phyloP scores from a whole-genome alignment of 2,329 filamentous ascomycete genomes.

The Pseudocercospora pini-densiflorae region DNA sequence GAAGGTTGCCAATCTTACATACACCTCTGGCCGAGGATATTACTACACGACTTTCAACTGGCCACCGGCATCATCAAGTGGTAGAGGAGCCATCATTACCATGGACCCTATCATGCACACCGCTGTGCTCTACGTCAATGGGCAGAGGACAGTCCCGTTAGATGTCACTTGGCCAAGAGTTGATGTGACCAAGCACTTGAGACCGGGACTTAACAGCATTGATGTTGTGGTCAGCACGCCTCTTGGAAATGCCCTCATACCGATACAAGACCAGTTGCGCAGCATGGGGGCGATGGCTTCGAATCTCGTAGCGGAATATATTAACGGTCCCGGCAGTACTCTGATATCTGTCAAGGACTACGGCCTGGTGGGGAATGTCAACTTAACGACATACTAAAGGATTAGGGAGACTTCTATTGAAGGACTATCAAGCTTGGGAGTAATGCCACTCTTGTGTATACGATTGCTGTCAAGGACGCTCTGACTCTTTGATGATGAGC shows the following conservation, averaged over 20 bases:
- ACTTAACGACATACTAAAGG: not conserved
- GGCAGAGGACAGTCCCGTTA: constrained; percentile 6
- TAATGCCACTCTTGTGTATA: too few species aligned
- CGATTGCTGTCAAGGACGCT: too few species aligned
- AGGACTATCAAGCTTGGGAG: too few species aligned
- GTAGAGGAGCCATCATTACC: constrained; percentile 8
- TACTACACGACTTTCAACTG: constrained; percentile 14
- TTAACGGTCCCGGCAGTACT: not conserved
- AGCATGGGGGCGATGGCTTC: not conserved
- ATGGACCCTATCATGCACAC: constrained; percentile 17
- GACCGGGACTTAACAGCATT: constrained; percentile 7
- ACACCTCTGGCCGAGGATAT: constrained; percentile 16
- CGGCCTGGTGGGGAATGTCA: constrained; percentile 13
- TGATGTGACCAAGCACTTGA: constrained; percentile 11
- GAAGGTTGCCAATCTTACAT: constrained; percentile 1
- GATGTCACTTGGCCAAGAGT: constrained; percentile 16
- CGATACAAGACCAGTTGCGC: constrained; percentile 3
- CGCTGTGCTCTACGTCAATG: constrained; percentile 18
- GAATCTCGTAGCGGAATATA: not conserved
- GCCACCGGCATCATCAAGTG: not conserved
- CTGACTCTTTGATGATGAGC: not conserved
- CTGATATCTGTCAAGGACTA: not conserved
- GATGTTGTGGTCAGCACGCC: constrained; percentile 18
- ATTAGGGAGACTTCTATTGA: not conserved
- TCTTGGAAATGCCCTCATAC: constrained; percentile 17